phyloP scores from a whole-genome alignment of 2,329 filamentous ascomycete species.

The Aspergillus intermedius region DNA sequence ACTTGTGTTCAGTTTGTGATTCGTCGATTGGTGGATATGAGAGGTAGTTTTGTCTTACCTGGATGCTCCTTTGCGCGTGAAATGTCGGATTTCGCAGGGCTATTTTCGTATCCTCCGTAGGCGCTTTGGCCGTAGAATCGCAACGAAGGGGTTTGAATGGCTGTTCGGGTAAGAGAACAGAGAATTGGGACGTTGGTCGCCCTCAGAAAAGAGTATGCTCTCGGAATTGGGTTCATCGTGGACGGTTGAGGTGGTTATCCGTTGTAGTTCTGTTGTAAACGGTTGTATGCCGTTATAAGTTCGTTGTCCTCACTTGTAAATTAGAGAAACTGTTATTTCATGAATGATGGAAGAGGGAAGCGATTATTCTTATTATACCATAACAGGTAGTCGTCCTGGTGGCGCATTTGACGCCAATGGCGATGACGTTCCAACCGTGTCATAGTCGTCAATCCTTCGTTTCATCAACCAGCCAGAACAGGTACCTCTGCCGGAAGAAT shows the following conservation, averaged over 20 bases:
- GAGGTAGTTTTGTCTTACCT: constrained; percentile 8
- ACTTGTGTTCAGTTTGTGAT: neutral
- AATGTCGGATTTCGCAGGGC: constrained; percentile 5
- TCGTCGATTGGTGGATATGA: neutral
- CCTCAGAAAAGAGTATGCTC: neutral
- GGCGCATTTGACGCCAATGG: neutral
- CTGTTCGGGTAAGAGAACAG: neutral
- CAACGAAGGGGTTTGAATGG: neutral
- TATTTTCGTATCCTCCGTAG: constrained; percentile 13
- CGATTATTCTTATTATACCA: neutral
- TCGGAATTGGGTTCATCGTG: neutral
- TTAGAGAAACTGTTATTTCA: neutral
- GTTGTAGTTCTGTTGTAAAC: no score
- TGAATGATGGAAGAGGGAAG: neutral
- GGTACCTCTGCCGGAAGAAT: neutral
- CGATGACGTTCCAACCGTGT: constrained; percentile 6
- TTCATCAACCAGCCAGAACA: neutral
- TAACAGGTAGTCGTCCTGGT: neutral
- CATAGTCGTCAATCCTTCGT: neutral
- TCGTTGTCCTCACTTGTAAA: no score
- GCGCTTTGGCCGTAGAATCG: constrained; percentile 14
- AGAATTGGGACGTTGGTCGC: neutral
- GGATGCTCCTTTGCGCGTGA: constrained; percentile 20
- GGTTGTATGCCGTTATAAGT: neutral
- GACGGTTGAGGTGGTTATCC: neutral